A percentile compares a stretch with the other conserved stretches of the same genome.
Conservation (phyloP, 2,329 filamentous ascomycete genomes). For the Arthrobotrys sphaeroides region DNA sequence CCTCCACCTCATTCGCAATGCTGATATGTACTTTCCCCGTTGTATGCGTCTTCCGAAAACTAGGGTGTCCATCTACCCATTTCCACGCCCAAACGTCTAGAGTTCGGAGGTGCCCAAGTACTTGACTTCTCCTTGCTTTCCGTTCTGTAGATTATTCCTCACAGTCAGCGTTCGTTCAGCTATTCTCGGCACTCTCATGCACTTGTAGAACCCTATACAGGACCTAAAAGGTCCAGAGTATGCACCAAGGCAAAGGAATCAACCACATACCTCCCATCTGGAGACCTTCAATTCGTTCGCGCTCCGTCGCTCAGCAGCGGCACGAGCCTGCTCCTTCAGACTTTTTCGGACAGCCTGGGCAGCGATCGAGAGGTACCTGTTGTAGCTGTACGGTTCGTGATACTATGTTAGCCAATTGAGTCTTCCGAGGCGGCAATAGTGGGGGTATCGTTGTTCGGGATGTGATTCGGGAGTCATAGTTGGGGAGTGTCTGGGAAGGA, state of each 20-base stretch:
- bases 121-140: slow-evolving; percentile 91
- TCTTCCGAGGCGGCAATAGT: neutral
- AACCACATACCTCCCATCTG: slow-evolving; percentile 87
- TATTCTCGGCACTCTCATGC: too few species aligned
- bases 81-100: slow-evolving; percentile 4
- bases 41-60: neutral
- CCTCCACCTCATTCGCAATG: neutral
- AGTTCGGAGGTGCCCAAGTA: slow-evolving; percentile 66
- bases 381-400: slow-evolving; percentile 75
- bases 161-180: slow-evolving; percentile 8
- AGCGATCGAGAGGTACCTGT: slow-evolving; percentile 97
- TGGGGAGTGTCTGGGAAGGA: neutral
- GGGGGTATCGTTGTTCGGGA: neutral
- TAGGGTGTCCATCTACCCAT: neutral
- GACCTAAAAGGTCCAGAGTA: neutral
- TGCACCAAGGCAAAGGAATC: neutral
- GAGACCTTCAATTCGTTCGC: slow-evolving; percentile 88
- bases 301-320: slow-evolving; percentile 86
- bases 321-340: slow-evolving; percentile 92
- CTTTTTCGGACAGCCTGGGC: slow-evolving; percentile 94
- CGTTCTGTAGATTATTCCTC: slow-evolving; percentile 71
- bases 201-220: slow-evolving; percentile 24
- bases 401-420: slow-evolving; percentile 40
- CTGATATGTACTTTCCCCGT: neutral
- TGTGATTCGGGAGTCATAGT: slow-evolving; percentile 26